Conservation (phyloP, 2,329 filamentous ascomycete species). For the Fusarium sp. region DNA sequence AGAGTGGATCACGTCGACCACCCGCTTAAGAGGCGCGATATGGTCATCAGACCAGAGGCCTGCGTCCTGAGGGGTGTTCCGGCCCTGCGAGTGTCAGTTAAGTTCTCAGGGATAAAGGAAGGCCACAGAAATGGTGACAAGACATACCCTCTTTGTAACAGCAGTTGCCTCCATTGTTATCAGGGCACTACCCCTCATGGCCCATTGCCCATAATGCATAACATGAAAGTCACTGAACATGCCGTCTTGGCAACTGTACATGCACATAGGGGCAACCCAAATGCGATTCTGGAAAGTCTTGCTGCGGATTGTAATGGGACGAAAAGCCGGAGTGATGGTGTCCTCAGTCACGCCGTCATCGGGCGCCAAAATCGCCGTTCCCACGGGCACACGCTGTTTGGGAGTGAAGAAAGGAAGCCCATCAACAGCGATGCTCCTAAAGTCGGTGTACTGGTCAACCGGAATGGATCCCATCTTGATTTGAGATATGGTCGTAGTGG, state of each 20-base stretch:
- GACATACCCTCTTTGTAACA: background rate
- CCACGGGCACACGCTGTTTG: background rate
- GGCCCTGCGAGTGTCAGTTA: background rate
- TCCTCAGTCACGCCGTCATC: background rate
- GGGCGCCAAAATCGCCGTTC: background rate
- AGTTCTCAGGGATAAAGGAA: background rate
- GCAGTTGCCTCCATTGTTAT: background rate
- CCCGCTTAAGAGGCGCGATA: background rate
- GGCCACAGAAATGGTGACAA: background rate
- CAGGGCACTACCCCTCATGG: slow-evolving; percentile 3
- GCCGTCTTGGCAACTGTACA: slow-evolving; percentile 17
- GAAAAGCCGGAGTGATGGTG: background rate
- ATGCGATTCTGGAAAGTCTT: slow-evolving; percentile 21
- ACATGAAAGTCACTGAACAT: slow-evolving; percentile 19
- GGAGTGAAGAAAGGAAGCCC: background rate
- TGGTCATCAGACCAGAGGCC: background rate
- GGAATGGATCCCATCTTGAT: background rate
- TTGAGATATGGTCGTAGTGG: background rate
- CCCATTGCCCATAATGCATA: slow-evolving; percentile 13
- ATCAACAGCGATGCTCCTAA: background rate
- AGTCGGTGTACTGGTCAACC: background rate
- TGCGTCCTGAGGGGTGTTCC: background rate
- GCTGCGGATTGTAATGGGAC: slow-evolving; percentile 7
- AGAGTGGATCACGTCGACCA: background rate
- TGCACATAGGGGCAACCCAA: slow-evolving; percentile 20